Percentiles rank a stretch among this genome's conserved stretches.
phyloP scores from a whole-genome alignment of 305 asterid species.

The Fraxinus velutina region DNA sequence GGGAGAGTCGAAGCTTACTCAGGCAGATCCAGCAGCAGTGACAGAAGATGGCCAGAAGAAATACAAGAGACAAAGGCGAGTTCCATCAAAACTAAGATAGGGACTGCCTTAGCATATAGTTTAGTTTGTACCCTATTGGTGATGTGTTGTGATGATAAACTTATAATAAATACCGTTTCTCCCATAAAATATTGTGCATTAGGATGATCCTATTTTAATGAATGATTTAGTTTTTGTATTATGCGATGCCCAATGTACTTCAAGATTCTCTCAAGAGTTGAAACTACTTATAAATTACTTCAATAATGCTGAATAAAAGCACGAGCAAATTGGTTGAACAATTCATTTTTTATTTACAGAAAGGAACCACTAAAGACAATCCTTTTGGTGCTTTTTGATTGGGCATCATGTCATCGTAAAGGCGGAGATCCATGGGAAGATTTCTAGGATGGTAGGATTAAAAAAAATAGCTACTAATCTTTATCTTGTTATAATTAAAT shows the following conservation, averaged over 20 bases:
- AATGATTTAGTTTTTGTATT: neutral
- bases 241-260: neutral
- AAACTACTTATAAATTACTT: neutral
- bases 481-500: neutral
- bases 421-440: neutral
- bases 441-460: neutral
- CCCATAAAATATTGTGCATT: neutral
- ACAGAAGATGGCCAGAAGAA: conserved; percentile 42
- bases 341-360: neutral
- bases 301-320: neutral
- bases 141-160: neutral
- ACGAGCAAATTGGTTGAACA: neutral
- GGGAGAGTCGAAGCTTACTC: conserved; percentile 25
- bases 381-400: neutral
- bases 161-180: neutral
- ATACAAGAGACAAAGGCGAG: conserved; percentile 48
- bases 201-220: neutral
- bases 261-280: neutral
- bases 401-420: neutral
- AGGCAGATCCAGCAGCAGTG: conserved; percentile 23
- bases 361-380: neutral
- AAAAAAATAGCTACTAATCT: neutral
- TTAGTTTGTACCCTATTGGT: neutral
- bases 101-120: neutral
- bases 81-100: conserved; percentile 9